Evolutionary conservation across 2,329 filamentous ascomycete species (phyloP).

Genomic region (Epichloe festucae): DNA sequence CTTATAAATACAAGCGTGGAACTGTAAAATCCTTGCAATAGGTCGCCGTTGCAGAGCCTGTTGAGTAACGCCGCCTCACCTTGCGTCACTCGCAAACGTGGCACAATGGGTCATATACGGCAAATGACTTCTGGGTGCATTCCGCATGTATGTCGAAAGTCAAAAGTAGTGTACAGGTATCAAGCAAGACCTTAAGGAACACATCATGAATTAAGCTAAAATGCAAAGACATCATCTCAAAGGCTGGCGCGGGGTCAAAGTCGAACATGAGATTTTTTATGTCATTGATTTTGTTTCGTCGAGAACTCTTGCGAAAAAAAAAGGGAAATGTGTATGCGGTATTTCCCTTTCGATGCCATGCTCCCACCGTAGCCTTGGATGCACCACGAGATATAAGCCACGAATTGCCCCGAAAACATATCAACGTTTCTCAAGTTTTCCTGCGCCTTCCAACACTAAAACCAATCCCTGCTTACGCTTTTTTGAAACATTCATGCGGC

Average conservation of each 20-base stretch:
- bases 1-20: no score
- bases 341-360: constrained; percentile 26
- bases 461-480: constrained; percentile 5
- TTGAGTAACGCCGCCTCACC: no score
- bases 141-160: no score
- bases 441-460: constrained; percentile 5
- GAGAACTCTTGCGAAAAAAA: constrained; percentile 20
- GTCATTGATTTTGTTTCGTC: constrained; percentile 20
- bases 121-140: no score
- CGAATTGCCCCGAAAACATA: constrained; percentile 13
- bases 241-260: background rate
- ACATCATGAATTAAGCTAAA: no score
- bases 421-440: constrained; percentile 7
- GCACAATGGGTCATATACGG: no score
- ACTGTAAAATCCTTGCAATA: no score
- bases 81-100: no score
- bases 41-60: no score
- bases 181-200: no score
- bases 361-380: constrained; percentile 24
- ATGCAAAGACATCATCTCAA: background rate
- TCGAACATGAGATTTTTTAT: background rate
- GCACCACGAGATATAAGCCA: constrained; percentile 27
- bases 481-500: constrained; percentile 36
- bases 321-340: constrained; percentile 19
- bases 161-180: no score